Percentiles rank a stretch among this genome's conserved stretches.
Evolutionary conservation across 2,329 filamentous ascomycete species (phyloP).

Genomic region (Neonectria coccinea): DNA sequence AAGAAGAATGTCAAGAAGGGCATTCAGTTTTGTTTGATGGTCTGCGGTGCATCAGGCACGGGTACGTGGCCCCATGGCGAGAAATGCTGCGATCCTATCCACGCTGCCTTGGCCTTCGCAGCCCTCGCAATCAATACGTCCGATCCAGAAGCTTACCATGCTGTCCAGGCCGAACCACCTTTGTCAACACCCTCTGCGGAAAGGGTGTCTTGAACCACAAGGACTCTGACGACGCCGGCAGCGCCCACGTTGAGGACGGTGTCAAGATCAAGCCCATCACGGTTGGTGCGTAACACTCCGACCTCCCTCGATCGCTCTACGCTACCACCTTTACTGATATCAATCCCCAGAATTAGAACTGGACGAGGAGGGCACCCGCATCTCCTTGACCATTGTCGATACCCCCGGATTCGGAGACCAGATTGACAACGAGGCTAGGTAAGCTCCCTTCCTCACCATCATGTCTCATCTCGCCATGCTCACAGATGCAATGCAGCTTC

Average conservation of each 20-base stretch:
- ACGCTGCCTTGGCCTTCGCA: constrained; percentile 24
- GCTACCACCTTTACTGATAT: constrained; percentile 45
- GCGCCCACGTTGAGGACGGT: constrained; percentile 93
- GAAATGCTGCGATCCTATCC: constrained; percentile 29
- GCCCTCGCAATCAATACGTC: constrained; percentile 14
- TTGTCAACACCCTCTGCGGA: constrained; percentile 99
- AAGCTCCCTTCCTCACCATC: constrained; percentile 45
- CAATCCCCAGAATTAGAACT: constrained; percentile 81
- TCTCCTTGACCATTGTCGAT: constrained; percentile 98
- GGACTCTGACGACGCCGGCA: constrained; percentile 89
- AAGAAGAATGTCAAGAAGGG: constrained; percentile 99
- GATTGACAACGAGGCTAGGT: constrained; percentile 99
- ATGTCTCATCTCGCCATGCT: constrained; percentile 14
- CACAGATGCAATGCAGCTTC: constrained; percentile 70
- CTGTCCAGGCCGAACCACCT: constrained; percentile 89
- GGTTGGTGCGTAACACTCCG: constrained; percentile 72
- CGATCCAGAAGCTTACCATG: constrained; percentile 36
- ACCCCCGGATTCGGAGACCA: constrained; percentile 98
- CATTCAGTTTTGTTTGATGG: constrained; percentile 99
- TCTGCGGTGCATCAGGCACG: constrained; percentile 98
- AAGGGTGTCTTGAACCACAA: constrained; percentile 92
- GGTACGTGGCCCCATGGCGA: constrained; percentile 68
- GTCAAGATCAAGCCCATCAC: constrained; percentile 99
- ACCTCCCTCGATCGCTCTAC: neutral
- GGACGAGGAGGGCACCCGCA: constrained; percentile 97